Evolutionary conservation across 2,329 filamentous ascomycete species (phyloP), one percentile per base, ranked within the genome.

Genomic region (Penicillium palitans): DNA sequence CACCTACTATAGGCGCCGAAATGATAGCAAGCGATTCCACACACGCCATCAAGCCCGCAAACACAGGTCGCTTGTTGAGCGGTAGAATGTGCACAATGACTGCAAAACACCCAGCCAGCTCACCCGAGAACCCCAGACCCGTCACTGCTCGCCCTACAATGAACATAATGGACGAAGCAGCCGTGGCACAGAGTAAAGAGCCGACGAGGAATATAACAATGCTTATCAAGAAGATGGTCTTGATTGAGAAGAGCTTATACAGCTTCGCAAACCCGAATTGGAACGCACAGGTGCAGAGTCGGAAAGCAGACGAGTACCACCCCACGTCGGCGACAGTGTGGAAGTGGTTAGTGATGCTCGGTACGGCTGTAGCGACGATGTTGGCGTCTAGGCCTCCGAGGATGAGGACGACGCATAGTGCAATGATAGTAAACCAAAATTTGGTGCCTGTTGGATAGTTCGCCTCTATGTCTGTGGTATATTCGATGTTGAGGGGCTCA

Each of bases 221-320:
- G n/a, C 52, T 60, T 2, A 64, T 15, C 15, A 72, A 29, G 41
- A 69, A 70, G 15, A 72, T 35, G 0, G 24, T 9, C 48, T 74
- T 75, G 25, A 69, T 62, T 1, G 66, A 62, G 64, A 72, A 76
- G n/a, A 69, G 55, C n/a, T 60, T 68, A 55, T 73, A 77, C 15
- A 70, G 31, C 61, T 72, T 64, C 0, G 56, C 66, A 31, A 68
- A 68, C 21, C 48, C 56, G 39, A 68, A 67, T 29, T 66, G 61
- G 27, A 69, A 69, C 1, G 61, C 59, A 35, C 66, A 69, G 17
- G 44, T 52, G 55, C 60, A 63, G 3, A 68, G 62, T 35, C 64
- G 62, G 37, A 66, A 68, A 17, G 66, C 58, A 10, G 67, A 66
- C 2, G 65, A 65, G 39, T 72, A 72, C 67, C 70, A 72, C 19